phyloP scores from a whole-genome alignment of 352 stramenopile genomes.

The Pythium periplocum region DNA sequence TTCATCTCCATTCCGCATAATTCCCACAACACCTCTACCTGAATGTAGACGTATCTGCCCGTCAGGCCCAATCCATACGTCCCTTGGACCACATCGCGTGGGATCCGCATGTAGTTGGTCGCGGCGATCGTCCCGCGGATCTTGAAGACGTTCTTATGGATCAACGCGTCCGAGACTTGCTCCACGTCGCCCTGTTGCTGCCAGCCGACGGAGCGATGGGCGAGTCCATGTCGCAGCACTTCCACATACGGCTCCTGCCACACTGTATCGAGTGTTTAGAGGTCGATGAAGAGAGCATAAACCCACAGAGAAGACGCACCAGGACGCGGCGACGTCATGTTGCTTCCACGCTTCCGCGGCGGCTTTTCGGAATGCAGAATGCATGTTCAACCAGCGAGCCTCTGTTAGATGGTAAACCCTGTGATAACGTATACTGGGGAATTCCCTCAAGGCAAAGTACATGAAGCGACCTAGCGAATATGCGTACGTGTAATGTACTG shows the following conservation, averaged over 20 bases:
- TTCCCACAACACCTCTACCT: constrained; percentile 23
- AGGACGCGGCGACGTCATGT: no score
- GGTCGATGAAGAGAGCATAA: no score
- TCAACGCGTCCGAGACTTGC: constrained; percentile 48
- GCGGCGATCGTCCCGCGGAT: constrained; percentile 67
- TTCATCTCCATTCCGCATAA: neutral
- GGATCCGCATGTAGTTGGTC: constrained; percentile 71
- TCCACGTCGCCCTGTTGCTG: constrained; percentile 61
- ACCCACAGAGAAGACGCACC: no score
- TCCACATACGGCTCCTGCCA: constrained; percentile 87
- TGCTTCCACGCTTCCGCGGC: no score
- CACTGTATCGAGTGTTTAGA: constrained; percentile 22
- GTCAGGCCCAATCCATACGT: constrained; percentile 57
- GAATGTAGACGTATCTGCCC: constrained; percentile 65
- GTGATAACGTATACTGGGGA: no score
- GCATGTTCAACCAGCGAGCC: no score
- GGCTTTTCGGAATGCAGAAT: no score
- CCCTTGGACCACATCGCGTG: constrained; percentile 43
- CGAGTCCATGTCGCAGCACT: constrained; percentile 73
- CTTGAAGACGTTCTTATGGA: constrained; percentile 78
- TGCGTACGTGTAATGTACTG: no score
- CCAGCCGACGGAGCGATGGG: constrained; percentile 48
- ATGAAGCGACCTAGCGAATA: no score
- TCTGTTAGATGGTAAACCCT: no score
- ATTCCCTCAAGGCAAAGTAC: no score